Base-by-base conservation (phyloP, 116 monocot genomes). In the Iris pallida region DNA sequence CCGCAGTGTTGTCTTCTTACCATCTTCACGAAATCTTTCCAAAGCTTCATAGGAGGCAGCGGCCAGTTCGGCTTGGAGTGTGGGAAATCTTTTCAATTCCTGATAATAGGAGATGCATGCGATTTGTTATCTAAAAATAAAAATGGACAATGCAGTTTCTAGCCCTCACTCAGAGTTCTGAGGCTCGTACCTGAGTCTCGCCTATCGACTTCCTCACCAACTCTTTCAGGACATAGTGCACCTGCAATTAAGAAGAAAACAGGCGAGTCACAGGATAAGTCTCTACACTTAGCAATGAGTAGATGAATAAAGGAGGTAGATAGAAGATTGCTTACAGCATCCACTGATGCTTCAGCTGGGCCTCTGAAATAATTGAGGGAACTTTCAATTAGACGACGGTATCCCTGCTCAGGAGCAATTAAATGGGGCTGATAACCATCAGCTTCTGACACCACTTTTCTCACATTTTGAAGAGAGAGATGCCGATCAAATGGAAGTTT, bases 71-170 rank as follows among this genome's bases (percentile, higher is more conserved):
- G 83, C 75, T 82, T 90, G 79, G 17, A 90, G 83, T 19, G 85
- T 70, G 8, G 90, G 94, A 67, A 87, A 94, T 54, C 90, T 83
- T 73, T 72, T 82, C 48, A 94, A 73, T 66, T 89, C 90, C 94
- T 94, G 80, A 19, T 66, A 30, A 30, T 30, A 30, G 30, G 30
- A 30, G 30, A 30, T 30, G 30, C 30, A 30, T 30, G 30, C 3
- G 30, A 30, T 30, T 30, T 30, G 30, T 30, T 30, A 30, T 30
- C 30, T 30, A 30, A 30, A 30, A 30, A 30, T 3, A 30, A 30
- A 30, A 30, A 30, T 30, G 30, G 30, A 30, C 30, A 30, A 30
- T 30, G 30, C 30, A 30, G 30, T 30, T 30, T 30, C 30, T 30
- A 30, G 30, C 30, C 30, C 30, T 30, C 30, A 30, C 30, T 30